These are phyloP conservation scores for Neurospora sp. DNA, from an alignment of 495 filamentous ascomycete species.

Conservation along the genomic window DNA sequence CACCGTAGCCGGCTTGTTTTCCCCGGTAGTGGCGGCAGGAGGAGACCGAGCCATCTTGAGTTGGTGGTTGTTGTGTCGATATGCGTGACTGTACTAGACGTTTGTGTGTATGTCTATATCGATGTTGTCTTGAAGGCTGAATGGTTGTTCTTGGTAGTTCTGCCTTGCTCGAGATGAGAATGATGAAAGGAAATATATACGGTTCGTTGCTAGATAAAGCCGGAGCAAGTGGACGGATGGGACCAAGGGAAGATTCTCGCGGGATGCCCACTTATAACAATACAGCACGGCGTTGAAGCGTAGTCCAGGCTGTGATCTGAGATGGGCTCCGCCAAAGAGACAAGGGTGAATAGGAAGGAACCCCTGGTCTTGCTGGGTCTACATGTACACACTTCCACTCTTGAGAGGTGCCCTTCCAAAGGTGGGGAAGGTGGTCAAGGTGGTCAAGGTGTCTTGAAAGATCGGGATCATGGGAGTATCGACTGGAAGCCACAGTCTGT, in stretches of 20 bases:
- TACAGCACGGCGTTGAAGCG: neutral
- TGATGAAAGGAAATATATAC: neutral
- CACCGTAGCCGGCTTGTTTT: conserved; percentile 10
- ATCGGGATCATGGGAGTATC: neutral
- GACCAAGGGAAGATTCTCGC: neutral
- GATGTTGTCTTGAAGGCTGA: neutral
- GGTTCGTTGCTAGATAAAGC: neutral
- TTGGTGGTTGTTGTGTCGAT: neutral
- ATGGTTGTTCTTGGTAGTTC: neutral
- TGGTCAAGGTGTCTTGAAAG: neutral
- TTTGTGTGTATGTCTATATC: neutral
- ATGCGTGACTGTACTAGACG: neutral
- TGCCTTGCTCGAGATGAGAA: neutral
- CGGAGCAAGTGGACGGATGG: neutral
- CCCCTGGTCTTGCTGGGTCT: neutral
- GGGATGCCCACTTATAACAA: neutral
- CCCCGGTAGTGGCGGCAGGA: conserved; percentile 12
- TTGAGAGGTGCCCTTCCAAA: neutral
- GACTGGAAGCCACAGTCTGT: neutral
- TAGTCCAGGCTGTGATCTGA: neutral
- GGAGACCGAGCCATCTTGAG: conserved; percentile 9
- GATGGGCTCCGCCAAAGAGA: neutral
- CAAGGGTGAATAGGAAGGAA: neutral
- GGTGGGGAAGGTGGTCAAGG: neutral
- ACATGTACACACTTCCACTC: neutral